A percentile compares a stretch with the other conserved stretches of the same genome.
phyloP scores from a whole-genome alignment of 768 basidiomycete genomes.

The Tubosaeta sp. region DNA sequence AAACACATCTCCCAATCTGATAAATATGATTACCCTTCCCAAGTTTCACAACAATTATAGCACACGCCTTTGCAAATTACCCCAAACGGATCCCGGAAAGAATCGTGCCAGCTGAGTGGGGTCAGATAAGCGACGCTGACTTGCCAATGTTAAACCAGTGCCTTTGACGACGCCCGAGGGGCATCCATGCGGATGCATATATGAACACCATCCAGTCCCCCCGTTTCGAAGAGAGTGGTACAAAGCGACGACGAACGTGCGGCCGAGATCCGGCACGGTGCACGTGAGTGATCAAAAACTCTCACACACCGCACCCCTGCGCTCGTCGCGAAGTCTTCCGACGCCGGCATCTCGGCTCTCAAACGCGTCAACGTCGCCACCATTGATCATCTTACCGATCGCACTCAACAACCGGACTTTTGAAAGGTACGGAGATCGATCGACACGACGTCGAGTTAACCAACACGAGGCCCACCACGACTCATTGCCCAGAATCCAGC shows the following conservation, averaged over 20 bases:
- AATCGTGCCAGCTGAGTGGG: not conserved
- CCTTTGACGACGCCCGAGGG: constrained; percentile 1
- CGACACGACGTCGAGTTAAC: not conserved
- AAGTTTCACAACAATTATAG: constrained; percentile 9
- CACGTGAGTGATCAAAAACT: not conserved
- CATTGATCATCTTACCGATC: not conserved
- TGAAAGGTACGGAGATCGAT: not conserved
- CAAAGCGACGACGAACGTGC: constrained; percentile 1
- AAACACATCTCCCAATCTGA: constrained; percentile 13
- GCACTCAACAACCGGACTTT: not conserved
- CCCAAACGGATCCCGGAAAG: constrained; percentile 8
- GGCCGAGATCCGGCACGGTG: not conserved
- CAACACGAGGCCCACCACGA: not conserved
- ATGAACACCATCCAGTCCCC: not conserved
- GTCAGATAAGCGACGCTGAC: constrained; percentile 6
- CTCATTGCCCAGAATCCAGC: not conserved
- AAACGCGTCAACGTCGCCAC: not conserved
- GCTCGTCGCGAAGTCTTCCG: no score
- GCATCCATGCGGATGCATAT: not conserved
- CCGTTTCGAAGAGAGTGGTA: constrained; percentile 1
- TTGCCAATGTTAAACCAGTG: not conserved
- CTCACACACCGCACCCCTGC: no score
- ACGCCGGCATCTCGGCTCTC: not conserved
- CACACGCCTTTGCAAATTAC: constrained; percentile 16
- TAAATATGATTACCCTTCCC: constrained; percentile 5